Percentiles rank a stretch among this genome's conserved stretches.
Conservation (phyloP, 2,329 filamentous ascomycete genomes). For the Pseudogymnoascus sp. region DNA sequence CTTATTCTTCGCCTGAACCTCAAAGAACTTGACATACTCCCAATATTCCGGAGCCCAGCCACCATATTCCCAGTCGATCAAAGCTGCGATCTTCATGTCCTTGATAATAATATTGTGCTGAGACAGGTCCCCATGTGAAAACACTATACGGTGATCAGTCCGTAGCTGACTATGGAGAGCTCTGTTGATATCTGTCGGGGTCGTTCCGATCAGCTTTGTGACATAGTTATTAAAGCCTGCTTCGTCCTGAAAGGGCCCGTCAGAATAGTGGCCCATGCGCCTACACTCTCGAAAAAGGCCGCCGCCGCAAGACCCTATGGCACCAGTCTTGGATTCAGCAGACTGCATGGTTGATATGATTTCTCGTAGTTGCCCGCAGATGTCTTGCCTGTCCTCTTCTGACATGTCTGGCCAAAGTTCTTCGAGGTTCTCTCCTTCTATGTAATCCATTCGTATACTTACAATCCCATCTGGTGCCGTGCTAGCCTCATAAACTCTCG, state of each 20-base stretch:
- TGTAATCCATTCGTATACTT: neutral
- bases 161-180: neutral
- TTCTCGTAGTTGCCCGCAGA: neutral
- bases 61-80: slow-evolving; percentile 18
- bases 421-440: neutral
- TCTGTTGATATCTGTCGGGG: neutral
- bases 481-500: neutral
- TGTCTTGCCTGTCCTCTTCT: neutral
- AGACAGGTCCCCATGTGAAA: slow-evolving; percentile 47
- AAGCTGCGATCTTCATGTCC: slow-evolving; percentile 26
- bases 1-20: neutral
- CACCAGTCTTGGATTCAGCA: neutral
- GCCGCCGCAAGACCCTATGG: neutral
- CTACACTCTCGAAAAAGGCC: neutral
- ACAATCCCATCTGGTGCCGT: neutral
- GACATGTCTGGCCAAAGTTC: neutral
- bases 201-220: neutral
- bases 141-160: slow-evolving; percentile 32
- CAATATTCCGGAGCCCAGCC: slow-evolving; percentile 18
- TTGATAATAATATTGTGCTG: slow-evolving; percentile 40
- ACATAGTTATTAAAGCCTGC: neutral
- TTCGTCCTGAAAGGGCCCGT: neutral
- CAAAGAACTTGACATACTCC: slow-evolving; percentile 17
- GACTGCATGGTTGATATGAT: neutral
- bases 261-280: neutral